A percentile compares a stretch with the other conserved stretches of the same genome.
Conservation (phyloP, 225 moss, liverwort and hornwort species). For the Polytrichum commune region DNA sequence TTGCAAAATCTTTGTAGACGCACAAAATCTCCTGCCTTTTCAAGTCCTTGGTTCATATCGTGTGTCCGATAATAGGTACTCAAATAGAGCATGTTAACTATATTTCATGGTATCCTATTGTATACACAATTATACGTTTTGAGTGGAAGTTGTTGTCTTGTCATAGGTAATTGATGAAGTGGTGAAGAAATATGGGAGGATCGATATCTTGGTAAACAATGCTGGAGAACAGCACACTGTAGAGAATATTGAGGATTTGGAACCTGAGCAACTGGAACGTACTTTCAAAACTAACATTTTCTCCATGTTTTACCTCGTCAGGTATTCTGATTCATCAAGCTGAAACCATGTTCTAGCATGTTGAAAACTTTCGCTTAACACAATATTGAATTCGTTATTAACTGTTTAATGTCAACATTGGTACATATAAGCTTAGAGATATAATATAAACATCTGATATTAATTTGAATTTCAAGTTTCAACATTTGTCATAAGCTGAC, state of each 20-base stretch:
- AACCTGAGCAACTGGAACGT: slow-evolving; percentile 72
- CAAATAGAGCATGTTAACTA: too few species aligned
- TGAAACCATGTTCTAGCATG: background rate
- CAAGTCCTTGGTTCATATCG: too few species aligned
- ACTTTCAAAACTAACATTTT: slow-evolving; percentile 77
- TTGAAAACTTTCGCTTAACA: too few species aligned
- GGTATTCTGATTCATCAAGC: slow-evolving; percentile 28
- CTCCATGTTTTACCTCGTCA: slow-evolving; percentile 58
- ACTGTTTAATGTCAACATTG: too few species aligned
- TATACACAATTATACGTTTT: background rate
- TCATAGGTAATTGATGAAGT: slow-evolving; percentile 67
- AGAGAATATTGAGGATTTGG: slow-evolving; percentile 71
- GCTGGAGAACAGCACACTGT: slow-evolving; percentile 70
- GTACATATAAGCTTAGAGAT: too few species aligned
- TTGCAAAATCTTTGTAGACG: too few species aligned
- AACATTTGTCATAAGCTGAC: background rate
- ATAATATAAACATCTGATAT: too few species aligned
- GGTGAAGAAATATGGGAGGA: slow-evolving; percentile 63
- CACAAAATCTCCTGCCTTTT: too few species aligned
- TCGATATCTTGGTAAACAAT: slow-evolving; percentile 79
- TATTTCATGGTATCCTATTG: too few species aligned
- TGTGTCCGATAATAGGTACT: too few species aligned
- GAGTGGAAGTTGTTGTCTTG: background rate
- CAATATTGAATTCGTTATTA: too few species aligned
- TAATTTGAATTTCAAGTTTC: too few species aligned